Conservation (phyloP, 2,329 filamentous ascomycete species). For the Apiospora phragmitis region DNA sequence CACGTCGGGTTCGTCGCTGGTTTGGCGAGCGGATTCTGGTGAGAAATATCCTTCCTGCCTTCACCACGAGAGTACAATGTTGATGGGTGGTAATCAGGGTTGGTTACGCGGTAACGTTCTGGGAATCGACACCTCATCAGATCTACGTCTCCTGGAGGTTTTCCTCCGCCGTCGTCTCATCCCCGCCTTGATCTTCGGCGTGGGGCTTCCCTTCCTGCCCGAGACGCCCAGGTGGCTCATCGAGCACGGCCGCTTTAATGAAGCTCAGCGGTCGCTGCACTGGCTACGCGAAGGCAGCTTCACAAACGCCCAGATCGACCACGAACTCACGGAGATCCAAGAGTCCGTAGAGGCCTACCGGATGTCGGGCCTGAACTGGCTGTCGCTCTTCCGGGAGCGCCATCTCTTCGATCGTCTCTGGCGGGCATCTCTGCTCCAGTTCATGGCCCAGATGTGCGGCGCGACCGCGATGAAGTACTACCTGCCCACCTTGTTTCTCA, state of each 20-base stretch:
- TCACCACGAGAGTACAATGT: background rate
- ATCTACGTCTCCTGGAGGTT: conserved; percentile 52
- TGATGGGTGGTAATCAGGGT: conserved; percentile 40
- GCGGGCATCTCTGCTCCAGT: conserved; percentile 56
- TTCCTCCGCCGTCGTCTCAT: conserved; percentile 52
- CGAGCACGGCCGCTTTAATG: conserved; percentile 29
- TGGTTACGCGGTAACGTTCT: conserved; percentile 57
- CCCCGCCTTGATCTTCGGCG: conserved; percentile 49
- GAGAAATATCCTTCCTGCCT: conserved; percentile 16
- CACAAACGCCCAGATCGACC: conserved; percentile 36
- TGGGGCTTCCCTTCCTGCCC: conserved; percentile 34
- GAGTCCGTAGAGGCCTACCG: conserved; percentile 36
- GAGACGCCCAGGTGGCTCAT: conserved; percentile 38
- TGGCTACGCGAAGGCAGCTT: conserved; percentile 36
- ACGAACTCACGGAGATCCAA: conserved; percentile 44
- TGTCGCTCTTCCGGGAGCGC: conserved; percentile 49
- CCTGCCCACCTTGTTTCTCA: conserved; percentile 13
- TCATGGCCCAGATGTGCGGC: conserved; percentile 49
- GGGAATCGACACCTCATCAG: conserved; percentile 43
- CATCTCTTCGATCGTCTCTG: conserved; percentile 50
- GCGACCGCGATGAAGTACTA: conserved; percentile 16
- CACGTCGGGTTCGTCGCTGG: conserved; percentile 59
- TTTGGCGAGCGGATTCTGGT: conserved; percentile 57
- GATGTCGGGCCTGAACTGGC: conserved; percentile 39
- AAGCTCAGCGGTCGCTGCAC: conserved; percentile 30